Percentiles rank a stretch among this genome's conserved stretches.
Conservation (phyloP, 2,329 filamentous ascomycete genomes). For the Ceratocystis alfenasii region DNA sequence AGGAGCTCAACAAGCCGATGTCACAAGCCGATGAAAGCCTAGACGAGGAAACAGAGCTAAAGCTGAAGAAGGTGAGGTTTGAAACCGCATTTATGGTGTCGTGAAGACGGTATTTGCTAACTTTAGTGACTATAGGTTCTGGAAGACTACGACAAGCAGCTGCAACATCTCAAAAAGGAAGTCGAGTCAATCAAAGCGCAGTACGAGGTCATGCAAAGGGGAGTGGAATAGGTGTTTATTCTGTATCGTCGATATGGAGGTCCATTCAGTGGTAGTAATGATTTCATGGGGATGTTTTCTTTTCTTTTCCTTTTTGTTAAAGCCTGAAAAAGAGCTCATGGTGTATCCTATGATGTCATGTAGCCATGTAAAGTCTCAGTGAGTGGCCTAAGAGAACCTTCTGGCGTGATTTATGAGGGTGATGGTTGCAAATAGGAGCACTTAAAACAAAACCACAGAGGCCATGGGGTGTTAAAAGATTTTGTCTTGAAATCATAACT, state of each 20-base stretch:
- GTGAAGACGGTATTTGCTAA: neutral
- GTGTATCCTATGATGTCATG: constrained; percentile 4
- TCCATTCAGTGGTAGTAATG: neutral
- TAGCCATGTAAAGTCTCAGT: neutral
- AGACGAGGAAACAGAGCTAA: constrained; percentile 57
- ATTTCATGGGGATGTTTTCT: neutral
- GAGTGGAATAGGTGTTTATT: neutral
- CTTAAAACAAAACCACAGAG: neutral
- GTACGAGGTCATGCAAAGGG: constrained; percentile 44
- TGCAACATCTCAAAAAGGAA: constrained; percentile 63
- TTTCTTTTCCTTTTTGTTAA: neutral
- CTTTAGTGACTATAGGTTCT: constrained; percentile 45
- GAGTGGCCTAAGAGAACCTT: neutral
- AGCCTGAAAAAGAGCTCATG: neutral
- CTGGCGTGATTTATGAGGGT: neutral
- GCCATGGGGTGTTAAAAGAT: neutral
- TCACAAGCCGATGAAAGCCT: constrained; percentile 44
- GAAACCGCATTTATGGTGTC: neutral
- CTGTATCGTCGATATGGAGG: neutral
- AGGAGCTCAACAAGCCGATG: constrained; percentile 59
- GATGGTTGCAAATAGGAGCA: neutral
- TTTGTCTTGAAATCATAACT: constrained; percentile 13
- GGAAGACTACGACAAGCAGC: constrained; percentile 70
- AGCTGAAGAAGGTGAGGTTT: constrained; percentile 57
- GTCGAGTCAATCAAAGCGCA: constrained; percentile 50